A percentile compares a stretch with the other conserved stretches of the same genome.
Conservation (phyloP, 495 filamentous ascomycete genomes). For the Staphylotrichum tortipilum region DNA sequence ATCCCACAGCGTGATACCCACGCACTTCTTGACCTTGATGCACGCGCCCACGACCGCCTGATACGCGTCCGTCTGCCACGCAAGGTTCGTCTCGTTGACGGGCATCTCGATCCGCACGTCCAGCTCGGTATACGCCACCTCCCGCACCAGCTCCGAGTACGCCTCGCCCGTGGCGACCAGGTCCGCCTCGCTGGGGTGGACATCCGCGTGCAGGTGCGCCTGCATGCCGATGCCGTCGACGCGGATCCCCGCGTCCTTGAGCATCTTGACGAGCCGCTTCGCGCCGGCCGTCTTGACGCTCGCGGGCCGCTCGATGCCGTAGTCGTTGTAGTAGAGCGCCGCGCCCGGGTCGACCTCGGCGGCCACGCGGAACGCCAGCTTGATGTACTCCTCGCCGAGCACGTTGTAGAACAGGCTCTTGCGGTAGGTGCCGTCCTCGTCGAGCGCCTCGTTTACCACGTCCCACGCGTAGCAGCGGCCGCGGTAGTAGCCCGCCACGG, state of each 20-base stretch:
- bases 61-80: conserved; percentile 53
- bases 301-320: conserved; percentile 49
- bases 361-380: conserved; percentile 45
- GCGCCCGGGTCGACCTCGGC: conserved; percentile 44
- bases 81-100: conserved; percentile 36
- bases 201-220: conserved; percentile 49
- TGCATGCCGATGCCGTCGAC: conserved; percentile 60
- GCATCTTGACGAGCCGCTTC: conserved; percentile 45
- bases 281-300: conserved; percentile 20
- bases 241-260: conserved; percentile 42
- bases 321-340: conserved; percentile 62
- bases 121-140: conserved; percentile 53
- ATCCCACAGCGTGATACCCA: conserved; percentile 64
- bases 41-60: conserved; percentile 46
- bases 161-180: conserved; percentile 38
- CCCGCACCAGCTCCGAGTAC: conserved; percentile 43
- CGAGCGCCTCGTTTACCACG: conserved; percentile 60
- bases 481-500: conserved; percentile 44
- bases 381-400: conserved; percentile 47
- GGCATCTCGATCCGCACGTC: conserved; percentile 49
- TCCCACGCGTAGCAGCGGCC: conserved; percentile 49
- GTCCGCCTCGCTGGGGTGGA: conserved; percentile 35
- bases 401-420: conserved; percentile 45
- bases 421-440: conserved; percentile 53
- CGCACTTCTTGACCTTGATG: conserved; percentile 46